These are phyloP conservation scores for Eimeria tenella DNA, from an alignment of 169 alveolate species.

Conservation along the genomic window DNA sequence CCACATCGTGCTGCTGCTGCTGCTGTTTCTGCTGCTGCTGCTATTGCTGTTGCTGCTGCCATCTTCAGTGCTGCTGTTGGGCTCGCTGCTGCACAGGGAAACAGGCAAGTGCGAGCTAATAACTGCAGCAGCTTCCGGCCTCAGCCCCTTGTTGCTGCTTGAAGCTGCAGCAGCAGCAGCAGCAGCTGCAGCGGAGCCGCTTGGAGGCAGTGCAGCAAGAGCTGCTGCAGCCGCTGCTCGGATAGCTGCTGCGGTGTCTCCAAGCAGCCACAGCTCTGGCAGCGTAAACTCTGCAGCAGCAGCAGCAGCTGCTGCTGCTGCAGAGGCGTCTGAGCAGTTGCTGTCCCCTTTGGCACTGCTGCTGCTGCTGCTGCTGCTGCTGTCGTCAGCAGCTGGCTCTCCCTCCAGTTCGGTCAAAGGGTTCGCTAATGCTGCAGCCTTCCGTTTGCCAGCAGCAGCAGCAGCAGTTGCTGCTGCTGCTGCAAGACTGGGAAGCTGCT, in stretches of 20 bases:
- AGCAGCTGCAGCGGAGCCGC: not conserved
- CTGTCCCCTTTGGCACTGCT: not conserved
- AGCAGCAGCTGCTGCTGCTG: not conserved
- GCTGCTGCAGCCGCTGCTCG: not conserved
- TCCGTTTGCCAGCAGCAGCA: too few relatives aligned
- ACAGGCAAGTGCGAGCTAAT: not conserved
- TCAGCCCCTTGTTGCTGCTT: not conserved
- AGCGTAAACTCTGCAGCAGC: not conserved
- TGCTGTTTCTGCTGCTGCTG: too few relatives aligned
- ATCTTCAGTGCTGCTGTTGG: too few relatives aligned
- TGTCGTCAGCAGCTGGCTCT: not conserved
- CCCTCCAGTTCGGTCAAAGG: not conserved
- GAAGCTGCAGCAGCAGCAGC: not conserved
- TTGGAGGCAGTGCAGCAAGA: not conserved
- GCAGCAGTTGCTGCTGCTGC: not conserved
- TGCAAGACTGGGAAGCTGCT: not conserved
- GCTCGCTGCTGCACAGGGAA: not conserved
- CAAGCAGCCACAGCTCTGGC: constrained; percentile 59
- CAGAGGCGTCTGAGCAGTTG: not conserved
- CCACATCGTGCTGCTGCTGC: not conserved
- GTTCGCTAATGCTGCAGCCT: not conserved
- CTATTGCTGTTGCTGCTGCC: too few relatives aligned
- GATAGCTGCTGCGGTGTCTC: constrained; percentile 10
- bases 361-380: not conserved
- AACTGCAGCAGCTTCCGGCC: not conserved